Percentiles rank a stretch among this genome's conserved stretches.
Evolutionary conservation across 139 green algal species (phyloP).

Genomic region (Chlamydomonas eustigma): DNA sequence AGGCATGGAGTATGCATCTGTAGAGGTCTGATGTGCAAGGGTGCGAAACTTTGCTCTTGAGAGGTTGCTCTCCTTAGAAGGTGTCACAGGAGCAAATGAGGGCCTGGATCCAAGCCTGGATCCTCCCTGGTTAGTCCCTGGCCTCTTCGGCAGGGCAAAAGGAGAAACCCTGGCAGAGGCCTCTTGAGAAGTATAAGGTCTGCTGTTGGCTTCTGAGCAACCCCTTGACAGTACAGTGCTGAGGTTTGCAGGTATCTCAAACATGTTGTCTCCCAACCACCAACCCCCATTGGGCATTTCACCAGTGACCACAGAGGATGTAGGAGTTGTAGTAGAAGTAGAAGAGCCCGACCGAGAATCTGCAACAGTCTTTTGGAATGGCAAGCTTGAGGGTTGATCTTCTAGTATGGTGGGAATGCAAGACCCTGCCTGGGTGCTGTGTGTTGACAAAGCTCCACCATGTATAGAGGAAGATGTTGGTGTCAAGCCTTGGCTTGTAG

Average conservation of each 20-base stretch:
- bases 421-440: not conserved
- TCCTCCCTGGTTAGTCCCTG: not conserved
- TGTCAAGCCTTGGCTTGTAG: not conserved
- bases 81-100: not conserved
- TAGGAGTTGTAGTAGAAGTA: too few species aligned
- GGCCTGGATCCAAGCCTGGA: not conserved
- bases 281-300: slow-evolving; percentile 33
- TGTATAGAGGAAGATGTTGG: too few species aligned
- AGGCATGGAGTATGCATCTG: too few species aligned
- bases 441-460: too few species aligned
- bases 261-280: slow-evolving; percentile 30
- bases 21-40: too few species aligned
- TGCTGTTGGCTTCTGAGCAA: not conserved
- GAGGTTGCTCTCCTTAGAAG: too few species aligned
- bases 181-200: not conserved
- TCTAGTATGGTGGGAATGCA: not conserved
- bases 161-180: not conserved
- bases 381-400: not conserved
- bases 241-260: slow-evolving; percentile 28
- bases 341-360: too few species aligned
- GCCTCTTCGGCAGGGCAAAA: not conserved
- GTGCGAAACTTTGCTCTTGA: too few species aligned
- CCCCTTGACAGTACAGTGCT: not conserved
- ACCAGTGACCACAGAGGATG: slow-evolving; percentile 18
- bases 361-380: too few species aligned